Evolutionary conservation across 2,329 filamentous ascomycete species (phyloP).

Genomic region (Diaporthe destruens): DNA sequence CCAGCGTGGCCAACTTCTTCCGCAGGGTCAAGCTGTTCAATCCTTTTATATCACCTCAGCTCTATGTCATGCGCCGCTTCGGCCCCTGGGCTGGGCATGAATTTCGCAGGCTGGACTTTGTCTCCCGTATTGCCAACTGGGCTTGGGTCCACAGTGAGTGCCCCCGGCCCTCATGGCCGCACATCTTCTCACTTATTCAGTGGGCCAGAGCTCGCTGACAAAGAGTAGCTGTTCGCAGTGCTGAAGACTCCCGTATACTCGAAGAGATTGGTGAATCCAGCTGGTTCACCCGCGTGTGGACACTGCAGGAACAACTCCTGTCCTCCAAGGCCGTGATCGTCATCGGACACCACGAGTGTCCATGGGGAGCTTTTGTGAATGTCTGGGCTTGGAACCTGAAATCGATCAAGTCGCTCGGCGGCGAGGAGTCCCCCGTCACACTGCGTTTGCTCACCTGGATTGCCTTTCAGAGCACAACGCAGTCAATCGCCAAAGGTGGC

Average conservation of each 20-base stretch:
- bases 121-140: constrained; percentile 17
- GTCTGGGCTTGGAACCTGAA: constrained; percentile 18
- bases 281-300: constrained; percentile 25
- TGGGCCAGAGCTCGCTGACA: background rate
- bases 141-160: constrained; percentile 16
- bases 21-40: constrained; percentile 22
- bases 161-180: too few relatives aligned
- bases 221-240: background rate
- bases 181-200: too few relatives aligned
- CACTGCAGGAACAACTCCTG: constrained; percentile 2
- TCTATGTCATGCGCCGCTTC: constrained; percentile 14
- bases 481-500: background rate
- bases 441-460: constrained; percentile 9
- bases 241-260: constrained; percentile 1
- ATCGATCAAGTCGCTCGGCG: constrained; percentile 9
- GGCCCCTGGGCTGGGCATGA: constrained; percentile 15
- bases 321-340: constrained; percentile 16
- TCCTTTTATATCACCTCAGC: constrained; percentile 15
- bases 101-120: constrained; percentile 10
- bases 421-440: background rate
- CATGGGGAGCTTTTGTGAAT: constrained; percentile 13
- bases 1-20: constrained; percentile 21
- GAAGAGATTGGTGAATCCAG: background rate
- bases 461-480: constrained; percentile 1
- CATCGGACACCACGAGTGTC: background rate